Conservation (phyloP, 441 rosid genomes). For the Bruguiera hainesii region DNA sequence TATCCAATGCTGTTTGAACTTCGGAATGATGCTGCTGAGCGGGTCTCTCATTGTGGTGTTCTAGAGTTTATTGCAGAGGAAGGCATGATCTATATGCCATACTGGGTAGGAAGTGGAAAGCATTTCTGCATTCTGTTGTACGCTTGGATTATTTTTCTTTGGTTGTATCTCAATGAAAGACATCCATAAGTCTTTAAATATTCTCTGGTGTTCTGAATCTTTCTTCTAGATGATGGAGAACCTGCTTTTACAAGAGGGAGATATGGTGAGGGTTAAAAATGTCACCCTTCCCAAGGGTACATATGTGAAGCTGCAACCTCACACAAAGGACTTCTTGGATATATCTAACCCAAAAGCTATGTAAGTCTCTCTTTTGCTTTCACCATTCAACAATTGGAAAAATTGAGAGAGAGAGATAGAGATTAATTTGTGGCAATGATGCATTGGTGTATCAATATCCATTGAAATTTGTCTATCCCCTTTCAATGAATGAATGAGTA, state of each 20-base stretch:
- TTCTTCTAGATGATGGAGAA: conserved; percentile 79
- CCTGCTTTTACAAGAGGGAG: conserved; percentile 75
- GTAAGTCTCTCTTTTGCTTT: conserved; percentile 34
- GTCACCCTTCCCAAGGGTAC: conserved; percentile 71
- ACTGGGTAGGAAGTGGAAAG: conserved; percentile 47
- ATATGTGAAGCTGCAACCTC: conserved; percentile 79
- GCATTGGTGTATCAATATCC: no score
- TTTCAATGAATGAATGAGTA: no score
- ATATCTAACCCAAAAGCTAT: conserved; percentile 85
- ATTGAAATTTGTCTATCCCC: no score
- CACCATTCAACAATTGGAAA: not conserved
- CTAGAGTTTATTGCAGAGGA: conserved; percentile 91
- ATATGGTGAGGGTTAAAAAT: conserved; percentile 55
- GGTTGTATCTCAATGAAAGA: not conserved
- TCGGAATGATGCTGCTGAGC: conserved; percentile 54
- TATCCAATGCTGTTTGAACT: conserved; percentile 89
- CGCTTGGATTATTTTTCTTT: no score
- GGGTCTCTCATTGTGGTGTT: conserved; percentile 83
- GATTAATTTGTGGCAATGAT: no score
- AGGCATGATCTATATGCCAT: conserved; percentile 90
- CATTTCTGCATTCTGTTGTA: not conserved
- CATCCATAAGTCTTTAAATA: not conserved
- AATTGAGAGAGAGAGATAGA: no score
- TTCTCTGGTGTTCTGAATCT: not conserved
- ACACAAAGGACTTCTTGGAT: conserved; percentile 68